Percentiles rank a stretch among this genome's conserved stretches.
phyloP scores from a whole-genome alignment of 2,329 filamentous ascomycete species.

The Fusarium compactum region DNA sequence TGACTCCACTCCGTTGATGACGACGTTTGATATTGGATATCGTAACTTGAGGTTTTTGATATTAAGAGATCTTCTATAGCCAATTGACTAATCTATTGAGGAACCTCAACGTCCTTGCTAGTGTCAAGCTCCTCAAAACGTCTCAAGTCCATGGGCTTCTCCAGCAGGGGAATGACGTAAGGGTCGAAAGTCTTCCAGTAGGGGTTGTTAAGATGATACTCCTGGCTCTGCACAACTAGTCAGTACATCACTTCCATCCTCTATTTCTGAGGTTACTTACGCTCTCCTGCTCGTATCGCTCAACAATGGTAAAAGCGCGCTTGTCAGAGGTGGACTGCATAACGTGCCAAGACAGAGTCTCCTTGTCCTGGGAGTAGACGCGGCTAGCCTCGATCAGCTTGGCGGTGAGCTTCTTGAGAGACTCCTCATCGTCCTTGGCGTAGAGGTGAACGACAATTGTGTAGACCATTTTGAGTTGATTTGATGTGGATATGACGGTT shows the following conservation, averaged over 20 bases:
- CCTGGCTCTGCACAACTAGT: constrained; percentile 59
- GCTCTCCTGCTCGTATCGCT: constrained; percentile 76
- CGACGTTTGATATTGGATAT: too few relatives aligned
- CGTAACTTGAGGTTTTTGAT: neutral
- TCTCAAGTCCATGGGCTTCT: constrained; percentile 76
- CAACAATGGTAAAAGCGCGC: constrained; percentile 79
- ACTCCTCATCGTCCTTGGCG: constrained; percentile 73
- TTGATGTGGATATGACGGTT: neutral
- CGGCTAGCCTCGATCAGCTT: constrained; percentile 82
- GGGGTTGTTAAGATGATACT: constrained; percentile 75
- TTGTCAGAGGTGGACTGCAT: constrained; percentile 79
- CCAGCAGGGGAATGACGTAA: constrained; percentile 76
- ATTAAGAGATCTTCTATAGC: neutral
- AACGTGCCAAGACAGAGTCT: constrained; percentile 79
- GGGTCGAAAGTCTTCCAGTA: constrained; percentile 84
- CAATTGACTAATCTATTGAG: constrained; percentile 31
- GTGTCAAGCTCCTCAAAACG: constrained; percentile 76
- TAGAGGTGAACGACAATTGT: constrained; percentile 77
- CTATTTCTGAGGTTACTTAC: too few relatives aligned
- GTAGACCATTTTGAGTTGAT: constrained; percentile 67
- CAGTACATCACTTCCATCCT: neutral
- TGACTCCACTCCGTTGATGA: neutral
- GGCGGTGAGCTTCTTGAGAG: constrained; percentile 74
- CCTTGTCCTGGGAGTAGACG: constrained; percentile 78
- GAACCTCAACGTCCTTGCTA: constrained; percentile 60